Evolutionary conservation across 73 alveolate species (phyloP).

Genomic region (Uronychia setigera): DNA sequence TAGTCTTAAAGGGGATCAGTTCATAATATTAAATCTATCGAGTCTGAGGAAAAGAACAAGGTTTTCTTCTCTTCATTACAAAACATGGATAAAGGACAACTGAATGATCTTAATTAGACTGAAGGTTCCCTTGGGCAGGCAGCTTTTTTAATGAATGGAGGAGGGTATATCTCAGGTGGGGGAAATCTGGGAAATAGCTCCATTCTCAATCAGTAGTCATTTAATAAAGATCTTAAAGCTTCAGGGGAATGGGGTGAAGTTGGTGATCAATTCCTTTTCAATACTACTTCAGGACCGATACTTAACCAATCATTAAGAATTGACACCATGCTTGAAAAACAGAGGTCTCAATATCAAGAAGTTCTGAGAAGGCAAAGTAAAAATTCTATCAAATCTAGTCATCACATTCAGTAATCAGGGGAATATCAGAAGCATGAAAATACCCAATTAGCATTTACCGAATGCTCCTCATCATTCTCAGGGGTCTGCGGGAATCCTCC

Average conservation of each 20-base stretch:
- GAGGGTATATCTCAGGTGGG: not conserved
- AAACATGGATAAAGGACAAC: not conserved
- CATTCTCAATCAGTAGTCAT: not conserved
- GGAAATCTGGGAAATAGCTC: not conserved
- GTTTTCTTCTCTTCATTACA: not conserved
- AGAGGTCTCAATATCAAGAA: not conserved
- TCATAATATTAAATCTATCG: not conserved
- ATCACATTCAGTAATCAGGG: no score
- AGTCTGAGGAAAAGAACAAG: not conserved
- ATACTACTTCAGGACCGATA: not conserved
- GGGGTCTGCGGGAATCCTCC: conserved; percentile 1
- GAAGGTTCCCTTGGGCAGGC: no score
- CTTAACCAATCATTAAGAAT: not conserved
- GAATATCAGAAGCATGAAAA: not conserved
- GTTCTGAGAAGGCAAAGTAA: no score
- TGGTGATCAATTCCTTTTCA: not conserved
- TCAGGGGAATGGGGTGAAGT: not conserved
- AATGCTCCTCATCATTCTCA: not conserved
- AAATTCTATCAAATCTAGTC: no score
- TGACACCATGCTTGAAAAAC: not conserved
- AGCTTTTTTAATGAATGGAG: not conserved
- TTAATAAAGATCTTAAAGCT: not conserved
- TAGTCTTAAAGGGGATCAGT: not conserved
- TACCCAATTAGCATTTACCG: not conserved
- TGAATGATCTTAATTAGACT: no score